Conservation (phyloP, 345 rosid genomes). For the Odontarrhena argentea region DNA sequence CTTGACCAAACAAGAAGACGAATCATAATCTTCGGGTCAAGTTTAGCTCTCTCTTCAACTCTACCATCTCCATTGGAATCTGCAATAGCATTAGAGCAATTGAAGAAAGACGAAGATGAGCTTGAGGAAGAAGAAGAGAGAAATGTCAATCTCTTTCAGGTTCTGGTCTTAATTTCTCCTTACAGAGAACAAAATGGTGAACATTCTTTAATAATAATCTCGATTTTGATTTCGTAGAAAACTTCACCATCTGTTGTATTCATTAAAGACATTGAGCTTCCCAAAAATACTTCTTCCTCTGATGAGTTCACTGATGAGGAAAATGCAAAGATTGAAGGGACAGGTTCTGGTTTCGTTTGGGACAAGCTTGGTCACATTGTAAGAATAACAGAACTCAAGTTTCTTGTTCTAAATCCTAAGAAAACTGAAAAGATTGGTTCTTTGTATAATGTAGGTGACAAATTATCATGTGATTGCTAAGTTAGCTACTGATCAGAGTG, state of each 20-base stretch:
- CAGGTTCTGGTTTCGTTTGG: slow-evolving; percentile 95
- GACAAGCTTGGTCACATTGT: slow-evolving; percentile 95
- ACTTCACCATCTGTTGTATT: slow-evolving; percentile 78
- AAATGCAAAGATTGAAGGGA: slow-evolving; percentile 71
- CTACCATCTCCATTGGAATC: slow-evolving; percentile 36
- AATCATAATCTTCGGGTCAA: slow-evolving; percentile 52
- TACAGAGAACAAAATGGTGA: not conserved
- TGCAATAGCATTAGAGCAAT: slow-evolving; percentile 49
- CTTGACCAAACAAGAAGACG: slow-evolving; percentile 46
- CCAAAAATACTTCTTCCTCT: slow-evolving; percentile 41
- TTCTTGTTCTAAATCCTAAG: not conserved
- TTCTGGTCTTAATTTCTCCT: slow-evolving; percentile 16
- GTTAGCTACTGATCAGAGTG: slow-evolving; percentile 70
- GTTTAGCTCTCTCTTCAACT: slow-evolving; percentile 36
- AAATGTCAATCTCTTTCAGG: slow-evolving; percentile 75
- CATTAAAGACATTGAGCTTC: slow-evolving; percentile 68
- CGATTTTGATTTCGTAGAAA: slow-evolving; percentile 40
- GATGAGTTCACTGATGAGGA: slow-evolving; percentile 42
- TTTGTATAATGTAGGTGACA: slow-evolving; percentile 58
- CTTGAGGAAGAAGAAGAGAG: slow-evolving; percentile 73
- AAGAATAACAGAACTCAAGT: slow-evolving; percentile 30
- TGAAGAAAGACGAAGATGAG: slow-evolving; percentile 46
- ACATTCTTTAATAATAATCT: not conserved
- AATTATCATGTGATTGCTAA: slow-evolving; percentile 85
- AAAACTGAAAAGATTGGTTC: slow-evolving; percentile 6